Evolutionary conservation across 345 rosid species (phyloP).

Genomic region (Citrus australasica): DNA sequence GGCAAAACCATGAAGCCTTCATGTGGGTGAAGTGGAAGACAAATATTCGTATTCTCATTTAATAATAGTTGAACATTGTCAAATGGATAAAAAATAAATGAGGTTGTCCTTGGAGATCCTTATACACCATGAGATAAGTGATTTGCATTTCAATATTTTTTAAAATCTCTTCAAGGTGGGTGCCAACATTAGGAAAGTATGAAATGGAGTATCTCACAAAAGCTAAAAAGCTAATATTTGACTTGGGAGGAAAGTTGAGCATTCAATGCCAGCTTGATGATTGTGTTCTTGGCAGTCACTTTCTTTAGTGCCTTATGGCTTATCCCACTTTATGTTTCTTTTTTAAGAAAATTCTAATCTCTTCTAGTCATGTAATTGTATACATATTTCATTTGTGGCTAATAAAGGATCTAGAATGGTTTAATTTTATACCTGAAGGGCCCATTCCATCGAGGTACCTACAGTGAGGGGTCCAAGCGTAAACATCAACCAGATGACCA

Average conservation of each 20-base stretch:
- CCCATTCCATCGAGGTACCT: constrained; percentile 83
- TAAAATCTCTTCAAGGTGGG: constrained; percentile 8
- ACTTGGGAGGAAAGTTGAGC: too few relatives aligned
- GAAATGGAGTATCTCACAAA: too few relatives aligned
- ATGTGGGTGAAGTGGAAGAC: constrained; percentile 4
- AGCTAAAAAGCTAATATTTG: too few relatives aligned
- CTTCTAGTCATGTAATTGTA: constrained; percentile 6
- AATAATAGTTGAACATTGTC: constrained; percentile 5
- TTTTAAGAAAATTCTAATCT: constrained; percentile 12
- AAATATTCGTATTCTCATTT: neutral
- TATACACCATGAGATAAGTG: constrained; percentile 12
- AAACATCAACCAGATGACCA: constrained; percentile 85
- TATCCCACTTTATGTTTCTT: constrained; percentile 24
- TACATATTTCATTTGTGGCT: neutral
- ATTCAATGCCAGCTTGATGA: too few relatives aligned
- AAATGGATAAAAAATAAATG: neutral
- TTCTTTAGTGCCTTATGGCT: constrained; percentile 18
- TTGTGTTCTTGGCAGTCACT: neutral
- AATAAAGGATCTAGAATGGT: constrained; percentile 1
- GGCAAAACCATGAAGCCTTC: neutral
- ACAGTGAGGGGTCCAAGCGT: constrained; percentile 96
- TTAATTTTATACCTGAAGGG: constrained; percentile 68
- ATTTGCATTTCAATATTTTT: constrained; percentile 10
- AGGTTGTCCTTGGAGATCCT: constrained; percentile 3
- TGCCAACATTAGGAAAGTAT: too few relatives aligned